A percentile compares a stretch with the other conserved stretches of the same genome.
Conservation (phyloP, 2,329 filamentous ascomycete genomes). For the Hypoxylon rubiginosum region DNA sequence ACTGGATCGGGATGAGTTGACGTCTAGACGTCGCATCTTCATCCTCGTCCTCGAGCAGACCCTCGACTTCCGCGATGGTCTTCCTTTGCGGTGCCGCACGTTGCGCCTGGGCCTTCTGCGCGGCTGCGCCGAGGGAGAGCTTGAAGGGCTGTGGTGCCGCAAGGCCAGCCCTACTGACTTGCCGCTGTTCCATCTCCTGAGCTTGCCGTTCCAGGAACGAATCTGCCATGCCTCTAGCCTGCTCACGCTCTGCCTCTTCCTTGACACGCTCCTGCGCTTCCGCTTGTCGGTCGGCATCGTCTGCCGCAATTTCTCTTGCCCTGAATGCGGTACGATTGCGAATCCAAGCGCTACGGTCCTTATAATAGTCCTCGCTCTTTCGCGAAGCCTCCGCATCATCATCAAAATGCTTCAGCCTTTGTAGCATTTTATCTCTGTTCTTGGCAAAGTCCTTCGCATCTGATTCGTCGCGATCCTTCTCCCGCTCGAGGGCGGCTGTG, state of each 20-base stretch:
- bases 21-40: conserved; percentile 78
- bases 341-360: conserved; percentile 86
- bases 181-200: conserved; percentile 75
- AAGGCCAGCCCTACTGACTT: conserved; percentile 52
- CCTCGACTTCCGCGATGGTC: conserved; percentile 93
- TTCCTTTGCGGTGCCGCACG: conserved; percentile 72
- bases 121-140: conserved; percentile 89
- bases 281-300: conserved; percentile 84
- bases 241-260: conserved; percentile 79
- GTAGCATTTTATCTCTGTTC: conserved; percentile 75
- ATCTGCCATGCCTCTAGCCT: conserved; percentile 87
- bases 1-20: conserved; percentile 85
- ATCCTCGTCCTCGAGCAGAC: conserved; percentile 94
- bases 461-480: conserved; percentile 82
- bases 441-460: conserved; percentile 76
- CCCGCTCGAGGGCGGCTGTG: conserved; percentile 86
- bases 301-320: conserved; percentile 78
- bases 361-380: conserved; percentile 85
- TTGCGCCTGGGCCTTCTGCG: conserved; percentile 76
- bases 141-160: conserved; percentile 85
- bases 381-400: conserved; percentile 85
- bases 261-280: conserved; percentile 82
- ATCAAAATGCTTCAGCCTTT: conserved; percentile 84
- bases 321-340: conserved; percentile 82
- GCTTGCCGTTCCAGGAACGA: conserved; percentile 90